A percentile compares a stretch with the other conserved stretches of the same genome.
Conservation (phyloP, 2,329 filamentous ascomycete genomes). For the Microsporum canis region DNA sequence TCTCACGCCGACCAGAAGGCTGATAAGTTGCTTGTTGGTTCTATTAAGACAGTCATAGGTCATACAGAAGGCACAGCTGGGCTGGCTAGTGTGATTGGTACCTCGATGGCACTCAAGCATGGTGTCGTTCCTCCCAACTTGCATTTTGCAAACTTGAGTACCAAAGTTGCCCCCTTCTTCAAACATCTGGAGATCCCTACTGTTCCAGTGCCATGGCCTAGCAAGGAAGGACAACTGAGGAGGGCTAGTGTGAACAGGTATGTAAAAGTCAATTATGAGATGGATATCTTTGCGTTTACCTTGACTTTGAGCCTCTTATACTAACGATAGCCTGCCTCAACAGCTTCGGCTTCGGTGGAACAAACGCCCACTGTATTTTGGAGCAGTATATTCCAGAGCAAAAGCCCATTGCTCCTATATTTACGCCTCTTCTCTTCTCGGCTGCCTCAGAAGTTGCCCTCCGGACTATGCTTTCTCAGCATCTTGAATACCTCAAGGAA, state of each 20-base stretch:
- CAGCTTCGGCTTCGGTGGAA: slow-evolving; percentile 23
- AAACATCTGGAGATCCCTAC: slow-evolving; percentile 14
- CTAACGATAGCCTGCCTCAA: neutral
- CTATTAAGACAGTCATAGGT: slow-evolving; percentile 24
- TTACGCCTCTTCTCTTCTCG: neutral
- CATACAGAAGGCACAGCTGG: slow-evolving; percentile 22
- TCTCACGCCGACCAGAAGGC: slow-evolving; percentile 5
- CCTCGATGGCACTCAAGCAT: slow-evolving; percentile 19
- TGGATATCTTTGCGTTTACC: neutral
- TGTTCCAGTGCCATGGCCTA: slow-evolving; percentile 20
- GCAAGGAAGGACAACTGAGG: slow-evolving; percentile 10
- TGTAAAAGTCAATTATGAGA: neutral
- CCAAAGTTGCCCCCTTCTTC: slow-evolving; percentile 8
- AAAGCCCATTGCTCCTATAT: neutral
- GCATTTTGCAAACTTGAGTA: neutral
- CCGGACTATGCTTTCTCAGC: neutral
- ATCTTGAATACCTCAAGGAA: neutral
- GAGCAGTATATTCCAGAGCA: slow-evolving; percentile 9
- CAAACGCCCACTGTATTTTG: slow-evolving; percentile 20
- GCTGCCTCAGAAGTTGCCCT: neutral
- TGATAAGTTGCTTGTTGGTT: slow-evolving; percentile 14
- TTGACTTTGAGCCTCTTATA: neutral
- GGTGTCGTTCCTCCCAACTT: slow-evolving; percentile 21
- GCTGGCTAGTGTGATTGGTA: slow-evolving; percentile 22
- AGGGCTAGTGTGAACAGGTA: slow-evolving; percentile 17